phyloP scores from a whole-genome alignment of 306 rosid genomes.

The Potentilla sterilis region DNA sequence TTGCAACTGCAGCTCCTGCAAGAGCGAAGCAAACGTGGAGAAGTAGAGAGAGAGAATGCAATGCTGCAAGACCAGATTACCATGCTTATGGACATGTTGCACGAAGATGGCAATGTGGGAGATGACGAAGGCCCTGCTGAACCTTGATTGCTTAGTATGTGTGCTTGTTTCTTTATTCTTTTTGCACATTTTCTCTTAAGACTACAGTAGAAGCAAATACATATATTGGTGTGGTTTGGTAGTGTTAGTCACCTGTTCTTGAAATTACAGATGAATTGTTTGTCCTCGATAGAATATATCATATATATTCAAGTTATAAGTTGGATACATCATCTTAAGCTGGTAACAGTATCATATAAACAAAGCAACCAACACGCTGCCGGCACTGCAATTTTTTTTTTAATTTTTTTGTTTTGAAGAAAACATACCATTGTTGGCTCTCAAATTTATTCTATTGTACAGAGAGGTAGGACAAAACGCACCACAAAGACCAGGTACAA shows the following conservation, averaged over 20 bases:
- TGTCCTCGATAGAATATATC: not conserved
- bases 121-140: slow-evolving; percentile 53
- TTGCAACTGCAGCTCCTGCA: slow-evolving; percentile 80
- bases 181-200: slow-evolving; percentile 32
- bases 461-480: not conserved
- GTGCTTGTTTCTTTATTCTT: slow-evolving; percentile 31
- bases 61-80: slow-evolving; percentile 77
- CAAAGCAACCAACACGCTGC: no score
- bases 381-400: no score
- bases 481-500: not conserved
- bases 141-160: slow-evolving; percentile 27
- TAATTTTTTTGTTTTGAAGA: no score
- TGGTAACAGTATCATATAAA: no score
- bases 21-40: slow-evolving; percentile 66
- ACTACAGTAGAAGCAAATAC: slow-evolving; percentile 16
- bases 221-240: slow-evolving; percentile 8
- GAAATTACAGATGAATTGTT: slow-evolving; percentile 2
- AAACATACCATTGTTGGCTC: no score
- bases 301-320: not conserved
- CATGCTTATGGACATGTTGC: slow-evolving; percentile 92
- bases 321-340: no score
- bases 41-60: slow-evolving; percentile 68
- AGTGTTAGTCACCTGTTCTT: slow-evolving; percentile 22
- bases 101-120: slow-evolving; percentile 52
- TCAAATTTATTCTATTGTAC: not conserved